A percentile compares a stretch with the other conserved stretches of the same genome.
These are phyloP conservation scores for Penicillium sp. DNA, from an alignment of 2,329 filamentous ascomycete species.

Conservation along the genomic window DNA sequence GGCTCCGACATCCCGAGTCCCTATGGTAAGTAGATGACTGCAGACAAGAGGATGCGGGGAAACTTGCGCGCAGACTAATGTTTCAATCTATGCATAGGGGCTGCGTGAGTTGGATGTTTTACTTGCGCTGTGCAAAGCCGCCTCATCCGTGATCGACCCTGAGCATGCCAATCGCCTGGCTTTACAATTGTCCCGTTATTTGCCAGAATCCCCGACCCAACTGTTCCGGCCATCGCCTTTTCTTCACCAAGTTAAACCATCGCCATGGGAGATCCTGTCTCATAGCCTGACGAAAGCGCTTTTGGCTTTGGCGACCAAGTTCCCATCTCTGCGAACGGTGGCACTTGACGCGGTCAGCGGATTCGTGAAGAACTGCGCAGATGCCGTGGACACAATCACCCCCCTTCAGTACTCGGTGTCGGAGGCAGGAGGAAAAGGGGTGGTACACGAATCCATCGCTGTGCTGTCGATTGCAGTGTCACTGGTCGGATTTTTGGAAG, in stretches of 20 bases:
- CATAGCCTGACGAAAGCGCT: conserved; percentile 74
- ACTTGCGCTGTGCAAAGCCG: conserved; percentile 83
- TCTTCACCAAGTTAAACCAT: conserved; percentile 75
- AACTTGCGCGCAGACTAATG: conserved; percentile 14
- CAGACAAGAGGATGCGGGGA: neutral
- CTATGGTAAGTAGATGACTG: conserved; percentile 29
- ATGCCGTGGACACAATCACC: conserved; percentile 53
- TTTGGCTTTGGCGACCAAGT: conserved; percentile 70
- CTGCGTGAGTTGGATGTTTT: conserved; percentile 88
- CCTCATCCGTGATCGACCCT: conserved; percentile 63
- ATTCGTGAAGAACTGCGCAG: conserved; percentile 66
- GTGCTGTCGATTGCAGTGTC: conserved; percentile 75
- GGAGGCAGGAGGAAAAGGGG: conserved; percentile 36
- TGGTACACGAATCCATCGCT: conserved; percentile 56
- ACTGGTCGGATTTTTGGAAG: conserved; percentile 83
- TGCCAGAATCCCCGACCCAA: conserved; percentile 78
- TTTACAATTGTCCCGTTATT: conserved; percentile 73
- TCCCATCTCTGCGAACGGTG: conserved; percentile 60
- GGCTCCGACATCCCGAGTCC: conserved; percentile 33
- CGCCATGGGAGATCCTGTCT: conserved; percentile 79
- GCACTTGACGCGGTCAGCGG: conserved; percentile 62
- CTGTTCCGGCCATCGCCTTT: conserved; percentile 72
- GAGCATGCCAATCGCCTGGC: conserved; percentile 72
- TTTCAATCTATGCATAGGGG: conserved; percentile 48
- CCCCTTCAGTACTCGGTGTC: conserved; percentile 53